Evolutionary conservation across 2,329 filamentous ascomycete genomes (phyloP).

Genomic region (Aspergillus sp.): DNA sequence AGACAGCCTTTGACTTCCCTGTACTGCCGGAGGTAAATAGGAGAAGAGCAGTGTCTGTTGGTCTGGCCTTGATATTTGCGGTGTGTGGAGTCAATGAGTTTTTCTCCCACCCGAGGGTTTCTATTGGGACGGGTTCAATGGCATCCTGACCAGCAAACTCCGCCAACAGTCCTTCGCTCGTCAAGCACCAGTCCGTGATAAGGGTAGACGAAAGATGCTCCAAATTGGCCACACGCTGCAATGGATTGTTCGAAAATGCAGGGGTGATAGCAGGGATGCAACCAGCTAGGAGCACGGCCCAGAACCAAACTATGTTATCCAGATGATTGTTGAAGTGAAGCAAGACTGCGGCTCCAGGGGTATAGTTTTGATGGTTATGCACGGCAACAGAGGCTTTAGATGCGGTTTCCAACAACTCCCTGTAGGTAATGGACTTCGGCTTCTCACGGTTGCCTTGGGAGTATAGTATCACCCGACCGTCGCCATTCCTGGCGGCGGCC

Average conservation of each 20-base stretch:
- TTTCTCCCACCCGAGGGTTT: not conserved
- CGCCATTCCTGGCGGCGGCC: not conserved
- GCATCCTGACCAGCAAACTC: slow-evolving; percentile 7
- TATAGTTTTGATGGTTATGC: not conserved
- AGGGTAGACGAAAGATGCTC: not conserved
- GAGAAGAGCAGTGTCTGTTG: slow-evolving; percentile 32
- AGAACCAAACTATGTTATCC: slow-evolving; percentile 42
- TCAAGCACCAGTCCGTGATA: not conserved
- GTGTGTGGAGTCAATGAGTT: not conserved
- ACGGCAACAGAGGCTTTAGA: not conserved
- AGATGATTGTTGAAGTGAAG: slow-evolving; percentile 36
- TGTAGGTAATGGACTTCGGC: not conserved
- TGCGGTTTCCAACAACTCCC: not conserved
- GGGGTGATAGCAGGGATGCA: slow-evolving; percentile 36
- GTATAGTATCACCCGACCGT: not conserved
- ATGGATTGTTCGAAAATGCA: slow-evolving; percentile 24
- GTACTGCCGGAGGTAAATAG: slow-evolving; percentile 56
- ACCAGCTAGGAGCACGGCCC: slow-evolving; percentile 36
- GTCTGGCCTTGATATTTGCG: not conserved
- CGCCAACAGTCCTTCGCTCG: not conserved
- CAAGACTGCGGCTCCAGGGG: slow-evolving; percentile 5
- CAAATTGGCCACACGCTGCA: not conserved
- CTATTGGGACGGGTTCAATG: not conserved
- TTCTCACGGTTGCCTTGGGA: not conserved
- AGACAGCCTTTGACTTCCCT: slow-evolving; percentile 52